Evolutionary conservation across 2,329 filamentous ascomycete genomes (phyloP), one percentile per base, ranked within the genome.

Genomic region (Penicillium brasilianum): DNA sequence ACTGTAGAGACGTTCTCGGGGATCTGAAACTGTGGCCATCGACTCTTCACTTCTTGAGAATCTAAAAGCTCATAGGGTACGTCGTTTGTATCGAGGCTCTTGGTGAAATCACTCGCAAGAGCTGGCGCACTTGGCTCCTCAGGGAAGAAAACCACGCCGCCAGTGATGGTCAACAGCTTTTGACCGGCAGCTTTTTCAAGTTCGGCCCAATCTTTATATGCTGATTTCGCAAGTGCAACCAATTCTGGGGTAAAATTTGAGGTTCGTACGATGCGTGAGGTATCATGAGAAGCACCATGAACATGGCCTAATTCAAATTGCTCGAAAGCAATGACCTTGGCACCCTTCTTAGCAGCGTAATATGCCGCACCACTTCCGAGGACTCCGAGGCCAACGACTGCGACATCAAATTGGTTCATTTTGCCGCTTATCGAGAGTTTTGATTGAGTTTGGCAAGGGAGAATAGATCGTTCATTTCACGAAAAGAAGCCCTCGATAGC

Each of bases 181-280:
- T 63, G 55, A 8, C 64, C 68, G 3, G 68, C 52, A 2, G 55
- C 51, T 30, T 61, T 61, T 53, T 71, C 71, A 1, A 72, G 61
- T 3, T 68, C 64, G n/a, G 71, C 71, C 71, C 71, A 73, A 51
- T 73, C 69, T 20, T 66, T 68, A 50, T 72, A 73, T 0, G 70
- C 71, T 5, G 59, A 84, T 76, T 63, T 82, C 76, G 25, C 83
- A 78, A n/a, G 79, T 74, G 57, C 82, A 1, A 72, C 71, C 50
- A 66, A 71, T 55, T 73, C 69, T 0, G 71, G 68, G 8, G 64
- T 30, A n/a, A 59, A 59, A 20, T 73, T 66, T 8, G 71, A 70
- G 6, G 70, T 73, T n/a, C 71, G 58, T 7, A 73, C 63, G 54
- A 72, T 72, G 2, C 71, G 68, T 0, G 71, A 73, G 2, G 71